These are phyloP conservation scores for Flammula alnicola DNA, from an alignment of 1,284 basidiomycete species.

Conservation along the genomic window DNA sequence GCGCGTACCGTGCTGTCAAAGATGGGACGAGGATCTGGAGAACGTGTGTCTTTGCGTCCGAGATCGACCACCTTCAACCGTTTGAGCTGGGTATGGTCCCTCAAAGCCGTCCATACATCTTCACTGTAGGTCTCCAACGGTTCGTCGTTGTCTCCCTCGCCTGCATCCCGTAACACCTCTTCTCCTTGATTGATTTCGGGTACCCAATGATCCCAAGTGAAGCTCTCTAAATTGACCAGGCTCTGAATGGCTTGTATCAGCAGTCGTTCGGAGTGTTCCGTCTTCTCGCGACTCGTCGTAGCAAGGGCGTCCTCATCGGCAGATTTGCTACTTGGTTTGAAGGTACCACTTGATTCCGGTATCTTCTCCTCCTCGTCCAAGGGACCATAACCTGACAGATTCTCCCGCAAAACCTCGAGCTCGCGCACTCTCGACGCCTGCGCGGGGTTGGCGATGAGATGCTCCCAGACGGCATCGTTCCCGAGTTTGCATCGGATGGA, in stretches of 20 bases:
- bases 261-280: conserved; percentile 17
- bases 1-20: conserved; percentile 20
- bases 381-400: background rate
- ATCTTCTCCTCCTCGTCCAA: conserved; percentile 6
- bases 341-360: background rate
- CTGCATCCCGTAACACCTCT: conserved; percentile 2
- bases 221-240: conserved; percentile 20
- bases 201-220: conserved; percentile 23
- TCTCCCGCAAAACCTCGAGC: conserved; percentile 21
- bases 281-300: background rate
- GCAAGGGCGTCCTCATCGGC: background rate
- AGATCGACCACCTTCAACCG: conserved; percentile 21
- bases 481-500: conserved; percentile 20
- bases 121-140: conserved; percentile 9
- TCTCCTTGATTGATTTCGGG: conserved; percentile 21
- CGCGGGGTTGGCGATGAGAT: conserved; percentile 19
- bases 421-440: conserved; percentile 16
- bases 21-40: conserved; percentile 12
- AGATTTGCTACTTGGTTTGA: background rate
- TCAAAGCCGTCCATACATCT: conserved; percentile 24
- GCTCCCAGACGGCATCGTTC: conserved; percentile 22
- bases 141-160: background rate
- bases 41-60: conserved; percentile 1
- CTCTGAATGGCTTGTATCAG: conserved; percentile 21
- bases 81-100: conserved; percentile 17